phyloP scores from a whole-genome alignment of 192 early-diverging fungal genomes.

The Coemansia umbellata region DNA sequence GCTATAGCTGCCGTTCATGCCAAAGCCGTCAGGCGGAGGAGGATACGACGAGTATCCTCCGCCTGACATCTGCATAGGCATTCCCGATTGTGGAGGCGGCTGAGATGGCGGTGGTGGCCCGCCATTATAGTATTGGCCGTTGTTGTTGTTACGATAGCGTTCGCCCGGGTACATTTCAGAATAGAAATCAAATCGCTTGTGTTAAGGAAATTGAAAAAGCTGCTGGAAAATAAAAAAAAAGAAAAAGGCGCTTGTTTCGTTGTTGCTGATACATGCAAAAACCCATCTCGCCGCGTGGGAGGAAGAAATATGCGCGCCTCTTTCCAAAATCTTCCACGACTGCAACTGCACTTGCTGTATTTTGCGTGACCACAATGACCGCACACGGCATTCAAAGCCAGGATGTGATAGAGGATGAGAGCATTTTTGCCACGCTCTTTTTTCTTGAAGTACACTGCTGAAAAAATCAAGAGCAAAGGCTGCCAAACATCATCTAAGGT shows the following conservation, averaged over 20 bases:
- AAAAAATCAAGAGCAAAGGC: no score
- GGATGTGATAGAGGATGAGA: background rate
- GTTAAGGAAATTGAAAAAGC: background rate
- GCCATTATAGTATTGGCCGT: constrained; percentile 1
- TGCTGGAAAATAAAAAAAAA: background rate
- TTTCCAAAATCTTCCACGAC: no score
- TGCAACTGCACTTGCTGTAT: no score
- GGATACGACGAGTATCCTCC: constrained; percentile 15
- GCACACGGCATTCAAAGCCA: background rate
- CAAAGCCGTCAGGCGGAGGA: constrained; percentile 12
- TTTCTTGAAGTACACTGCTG: no score
- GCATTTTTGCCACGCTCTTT: no score
- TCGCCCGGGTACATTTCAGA: constrained; percentile 39
- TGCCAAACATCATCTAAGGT: no score
- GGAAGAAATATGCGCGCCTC: no score
- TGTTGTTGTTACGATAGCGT: constrained; percentile 17
- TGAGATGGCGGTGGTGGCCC: background rate
- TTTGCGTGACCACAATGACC: no score
- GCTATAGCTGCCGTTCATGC: constrained; percentile 2
- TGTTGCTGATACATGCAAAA: no score
- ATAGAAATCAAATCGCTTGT: background rate
- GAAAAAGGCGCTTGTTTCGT: no score
- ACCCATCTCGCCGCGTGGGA: no score
- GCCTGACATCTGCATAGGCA: constrained; percentile 9
- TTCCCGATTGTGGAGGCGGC: constrained; percentile 3